Percentiles rank a stretch among this genome's conserved stretches.
These are phyloP conservation scores for Aspergillus quadrilineatus DNA, from an alignment of 2,329 filamentous ascomycete species.

Conservation along the genomic window DNA sequence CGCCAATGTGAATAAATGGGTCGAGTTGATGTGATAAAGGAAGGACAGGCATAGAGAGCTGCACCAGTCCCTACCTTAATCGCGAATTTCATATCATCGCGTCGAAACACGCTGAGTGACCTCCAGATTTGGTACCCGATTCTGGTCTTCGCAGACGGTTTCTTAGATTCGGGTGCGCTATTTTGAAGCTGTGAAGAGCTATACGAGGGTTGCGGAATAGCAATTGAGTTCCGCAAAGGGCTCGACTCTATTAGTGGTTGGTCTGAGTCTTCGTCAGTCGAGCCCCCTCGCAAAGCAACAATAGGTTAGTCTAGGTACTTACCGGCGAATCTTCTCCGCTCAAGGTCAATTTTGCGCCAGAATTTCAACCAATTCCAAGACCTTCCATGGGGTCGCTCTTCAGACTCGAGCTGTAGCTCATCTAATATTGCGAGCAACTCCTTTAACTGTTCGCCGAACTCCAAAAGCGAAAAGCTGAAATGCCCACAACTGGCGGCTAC, in stretches of 20 bases:
- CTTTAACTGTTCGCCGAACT: conserved; percentile 87
- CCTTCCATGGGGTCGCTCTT: conserved; percentile 60
- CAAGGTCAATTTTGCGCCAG: conserved; percentile 54
- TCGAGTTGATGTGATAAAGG: conserved; percentile 76
- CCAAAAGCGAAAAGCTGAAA: conserved; percentile 87
- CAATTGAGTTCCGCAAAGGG: conserved; percentile 1
- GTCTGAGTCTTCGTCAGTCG: conserved; percentile 14
- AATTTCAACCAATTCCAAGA: conserved; percentile 85
- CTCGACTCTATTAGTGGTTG: conserved; percentile 13
- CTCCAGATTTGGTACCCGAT: conserved; percentile 55
- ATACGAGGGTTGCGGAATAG: conserved; percentile 1
- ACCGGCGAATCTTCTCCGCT: conserved; percentile 20
- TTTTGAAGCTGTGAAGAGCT: not conserved
- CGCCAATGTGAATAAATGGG: conserved; percentile 83
- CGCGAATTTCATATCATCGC: conserved; percentile 73
- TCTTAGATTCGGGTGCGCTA: conserved; percentile 1
- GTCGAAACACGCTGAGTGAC: conserved; percentile 56
- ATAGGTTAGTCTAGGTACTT: not conserved
- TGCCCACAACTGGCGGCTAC: conserved; percentile 97
- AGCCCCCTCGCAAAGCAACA: not conserved
- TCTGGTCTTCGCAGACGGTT: conserved; percentile 24
- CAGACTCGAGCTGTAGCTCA: conserved; percentile 70
- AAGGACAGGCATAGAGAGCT: conserved; percentile 81
- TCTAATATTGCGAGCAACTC: conserved; percentile 80
- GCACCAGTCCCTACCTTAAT: conserved; percentile 92